Percentiles rank a stretch among this genome's conserved stretches.
These are phyloP conservation scores for Podaxis mareebaensis DNA, from an alignment of 768 basidiomycete species.

Conservation along the genomic window DNA sequence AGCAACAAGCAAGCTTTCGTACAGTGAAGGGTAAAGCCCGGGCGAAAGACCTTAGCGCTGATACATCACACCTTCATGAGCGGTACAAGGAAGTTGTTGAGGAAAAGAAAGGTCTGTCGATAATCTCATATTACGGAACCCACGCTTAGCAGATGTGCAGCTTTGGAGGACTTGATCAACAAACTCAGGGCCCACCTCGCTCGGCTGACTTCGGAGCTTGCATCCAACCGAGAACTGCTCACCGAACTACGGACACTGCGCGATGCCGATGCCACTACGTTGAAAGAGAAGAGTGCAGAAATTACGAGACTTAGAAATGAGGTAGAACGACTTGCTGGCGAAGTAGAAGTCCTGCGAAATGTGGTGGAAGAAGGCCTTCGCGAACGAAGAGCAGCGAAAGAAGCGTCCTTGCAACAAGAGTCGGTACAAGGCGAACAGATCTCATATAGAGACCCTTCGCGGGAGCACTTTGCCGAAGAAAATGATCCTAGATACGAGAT, in stretches of 20 bases:
- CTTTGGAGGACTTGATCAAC: conserved; percentile 76
- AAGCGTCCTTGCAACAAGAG: conserved; percentile 32
- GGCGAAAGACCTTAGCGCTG: conserved; percentile 29
- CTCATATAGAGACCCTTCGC: conserved; percentile 17
- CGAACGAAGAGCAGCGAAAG: conserved; percentile 61
- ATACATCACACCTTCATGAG: conserved; percentile 41
- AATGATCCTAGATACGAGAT: conserved; percentile 20
- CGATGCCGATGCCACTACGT: conserved; percentile 57
- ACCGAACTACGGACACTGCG: conserved; percentile 62
- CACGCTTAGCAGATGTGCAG: conserved; percentile 37
- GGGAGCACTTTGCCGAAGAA: conserved; percentile 24
- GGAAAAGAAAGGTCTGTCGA: conserved; percentile 77
- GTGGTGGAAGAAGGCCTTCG: conserved; percentile 87
- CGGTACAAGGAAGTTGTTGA: conserved; percentile 79
- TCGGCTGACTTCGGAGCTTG: conserved; percentile 76
- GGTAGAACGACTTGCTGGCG: conserved; percentile 78
- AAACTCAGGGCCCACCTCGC: conserved; percentile 75
- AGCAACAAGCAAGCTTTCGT: conserved; percentile 32
- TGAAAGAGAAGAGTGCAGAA: conserved; percentile 64
- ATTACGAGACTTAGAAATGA: conserved; percentile 69
- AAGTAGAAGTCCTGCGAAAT: conserved; percentile 84
- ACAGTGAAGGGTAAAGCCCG: conserved; percentile 40
- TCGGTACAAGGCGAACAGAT: conserved; percentile 33
- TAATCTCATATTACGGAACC: neutral
- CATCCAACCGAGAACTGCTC: conserved; percentile 73